phyloP scores from a whole-genome alignment of 2,329 filamentous ascomycete genomes.

The Diaporthe sp. region DNA sequence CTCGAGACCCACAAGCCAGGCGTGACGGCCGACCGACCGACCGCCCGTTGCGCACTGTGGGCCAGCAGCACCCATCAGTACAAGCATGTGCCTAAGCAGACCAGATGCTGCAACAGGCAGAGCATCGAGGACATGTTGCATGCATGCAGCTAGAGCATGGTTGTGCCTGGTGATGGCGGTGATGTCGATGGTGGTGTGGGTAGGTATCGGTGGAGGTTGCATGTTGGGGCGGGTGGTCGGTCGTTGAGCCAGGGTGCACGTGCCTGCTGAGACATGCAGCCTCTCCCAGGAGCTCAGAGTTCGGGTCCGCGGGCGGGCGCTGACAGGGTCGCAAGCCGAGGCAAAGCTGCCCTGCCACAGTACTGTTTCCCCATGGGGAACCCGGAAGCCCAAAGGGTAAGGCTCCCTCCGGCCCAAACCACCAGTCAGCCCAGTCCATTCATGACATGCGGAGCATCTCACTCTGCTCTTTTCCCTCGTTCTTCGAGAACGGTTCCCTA shows the following conservation, averaged over 20 bases:
- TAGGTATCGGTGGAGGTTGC: not conserved
- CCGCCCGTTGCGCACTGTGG: not conserved
- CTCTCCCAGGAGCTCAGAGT: not conserved
- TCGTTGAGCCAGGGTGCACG: slow-evolving; percentile 4
- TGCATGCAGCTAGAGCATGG: not conserved
- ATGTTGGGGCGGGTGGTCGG: not conserved
- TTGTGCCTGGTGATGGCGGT: not conserved
- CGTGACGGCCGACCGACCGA: not conserved
- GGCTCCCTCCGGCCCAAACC: not conserved
- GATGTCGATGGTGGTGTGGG: not conserved
- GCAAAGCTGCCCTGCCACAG: not conserved
- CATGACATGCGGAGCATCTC: not conserved
- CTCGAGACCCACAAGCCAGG: not conserved
- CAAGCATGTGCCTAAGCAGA: too few species aligned
- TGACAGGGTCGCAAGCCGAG: slow-evolving; percentile 22
- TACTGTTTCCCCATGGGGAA: not conserved
- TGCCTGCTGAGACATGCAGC: slow-evolving; percentile 10
- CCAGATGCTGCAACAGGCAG: not conserved
- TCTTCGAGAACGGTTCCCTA: too few species aligned
- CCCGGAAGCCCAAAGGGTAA: not conserved
- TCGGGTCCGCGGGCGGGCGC: slow-evolving; percentile 4
- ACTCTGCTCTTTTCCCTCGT: not conserved
- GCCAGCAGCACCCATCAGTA: not conserved
- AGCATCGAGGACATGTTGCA: not conserved
- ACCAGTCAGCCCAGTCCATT: not conserved